Conservation (phyloP, 768 basidiomycete species). For the Collybiopsis luxurians region DNA sequence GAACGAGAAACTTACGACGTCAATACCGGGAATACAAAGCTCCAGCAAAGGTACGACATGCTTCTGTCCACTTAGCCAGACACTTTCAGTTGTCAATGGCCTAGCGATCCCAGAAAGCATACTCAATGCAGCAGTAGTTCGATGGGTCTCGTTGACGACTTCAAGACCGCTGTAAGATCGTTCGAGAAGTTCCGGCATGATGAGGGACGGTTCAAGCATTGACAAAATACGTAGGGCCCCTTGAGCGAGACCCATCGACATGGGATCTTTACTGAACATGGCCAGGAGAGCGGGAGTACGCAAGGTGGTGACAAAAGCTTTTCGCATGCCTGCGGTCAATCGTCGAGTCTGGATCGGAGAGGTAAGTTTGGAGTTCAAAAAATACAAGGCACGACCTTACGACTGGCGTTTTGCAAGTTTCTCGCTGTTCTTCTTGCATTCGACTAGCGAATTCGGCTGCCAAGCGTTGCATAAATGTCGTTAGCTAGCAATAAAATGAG, state of each 20-base stretch:
- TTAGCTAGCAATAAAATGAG: conserved; percentile 40
- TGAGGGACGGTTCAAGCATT: conserved; percentile 74
- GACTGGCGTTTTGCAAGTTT: conserved; percentile 75
- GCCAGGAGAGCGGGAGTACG: conserved; percentile 86
- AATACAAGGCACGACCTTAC: conserved; percentile 34
- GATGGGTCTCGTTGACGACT: conserved; percentile 90
- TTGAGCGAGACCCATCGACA: conserved; percentile 81
- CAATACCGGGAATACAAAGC: conserved; percentile 88
- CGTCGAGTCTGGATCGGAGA: conserved; percentile 53
- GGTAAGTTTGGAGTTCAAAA: not conserved
- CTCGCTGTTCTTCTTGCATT: conserved; percentile 73
- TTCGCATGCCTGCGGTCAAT: conserved; percentile 77
- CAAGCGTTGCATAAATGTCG: conserved; percentile 69
- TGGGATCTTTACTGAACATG: conserved; percentile 86
- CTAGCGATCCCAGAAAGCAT: conserved; percentile 76
- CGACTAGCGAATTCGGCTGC: conserved; percentile 78
- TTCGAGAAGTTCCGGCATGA: conserved; percentile 91
- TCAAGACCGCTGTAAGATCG: conserved; percentile 91
- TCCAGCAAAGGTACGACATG: conserved; percentile 87
- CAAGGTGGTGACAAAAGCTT: conserved; percentile 76
- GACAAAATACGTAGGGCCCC: conserved; percentile 76
- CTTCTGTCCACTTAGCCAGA: conserved; percentile 87
- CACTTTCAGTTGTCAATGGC: conserved; percentile 69
- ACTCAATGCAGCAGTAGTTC: conserved; percentile 88
- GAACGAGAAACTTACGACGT: conserved; percentile 52